Evolutionary conservation across 768 basidiomycete species (phyloP), one percentile per base, ranked within the genome.

Genomic region (Amanita molliuscula): DNA sequence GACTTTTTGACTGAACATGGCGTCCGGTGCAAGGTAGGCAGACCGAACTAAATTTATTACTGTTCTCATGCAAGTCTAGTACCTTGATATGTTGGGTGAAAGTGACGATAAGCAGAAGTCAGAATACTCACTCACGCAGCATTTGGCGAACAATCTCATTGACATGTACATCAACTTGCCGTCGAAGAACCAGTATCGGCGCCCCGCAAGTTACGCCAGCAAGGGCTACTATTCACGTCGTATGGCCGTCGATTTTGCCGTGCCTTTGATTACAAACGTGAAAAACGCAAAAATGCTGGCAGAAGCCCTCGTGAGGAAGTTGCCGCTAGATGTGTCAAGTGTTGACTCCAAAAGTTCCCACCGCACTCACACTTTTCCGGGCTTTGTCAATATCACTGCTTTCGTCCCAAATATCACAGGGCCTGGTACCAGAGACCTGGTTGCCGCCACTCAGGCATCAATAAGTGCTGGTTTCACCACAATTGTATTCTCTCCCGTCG

Each of bases 91-190:
- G 3, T 74, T 97, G 29, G 81, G 78, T 3, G 79, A 76, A 50
- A 83, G 80, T 60, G 70, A 72, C 34, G 82, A 82, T 64, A 68
- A 82, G 55, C 89, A 94, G 65, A 99, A 99, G 66, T 89, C 91
- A 3, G 96, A 98, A 64, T 99, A 97, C 65, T 98, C 96, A 0
- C 73, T 99, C 51, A 93, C 90, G 3, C 92, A 96, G 65, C 96
- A 99, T 71, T 71, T 99, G 54, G 90, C 89, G 29, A 95, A 95
- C 67, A 93, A 94, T 66, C 72, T 96, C 58, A 99, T 99, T 63
- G 96, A 99, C 68, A 88, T 98, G 82, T 99, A 97, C 66, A 95
- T 99, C 80, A 99, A 99, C 67, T 72, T 99, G 57, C 96, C 96
- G 2, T 97, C 95, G 35, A 96, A 92, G 71, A 98, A 99, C 67